phyloP scores from a whole-genome alignment of 305 asterid genomes.

The Fraxinus velutina region DNA sequence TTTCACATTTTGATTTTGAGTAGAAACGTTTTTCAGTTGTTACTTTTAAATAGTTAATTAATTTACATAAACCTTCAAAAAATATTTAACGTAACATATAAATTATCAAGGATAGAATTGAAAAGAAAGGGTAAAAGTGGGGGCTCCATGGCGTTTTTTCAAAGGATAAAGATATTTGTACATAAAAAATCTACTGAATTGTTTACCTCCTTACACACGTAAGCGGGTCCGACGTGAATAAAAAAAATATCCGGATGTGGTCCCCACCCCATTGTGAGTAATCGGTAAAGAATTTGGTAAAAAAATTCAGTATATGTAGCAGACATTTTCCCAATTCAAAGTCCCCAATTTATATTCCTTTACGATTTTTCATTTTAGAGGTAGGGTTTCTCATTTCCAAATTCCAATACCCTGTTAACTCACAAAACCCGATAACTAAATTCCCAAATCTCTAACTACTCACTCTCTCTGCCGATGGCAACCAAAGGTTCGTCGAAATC shows the following conservation, averaged over 20 bases:
- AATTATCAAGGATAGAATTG: neutral
- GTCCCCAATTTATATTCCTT: neutral
- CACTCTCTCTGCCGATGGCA: constrained; percentile 38
- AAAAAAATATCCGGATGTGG: too few relatives aligned
- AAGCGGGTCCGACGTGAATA: too few relatives aligned
- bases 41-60: too few relatives aligned
- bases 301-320: too few relatives aligned
- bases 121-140: neutral
- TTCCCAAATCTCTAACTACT: neutral
- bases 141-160: neutral
- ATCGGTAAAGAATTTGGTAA: too few relatives aligned
- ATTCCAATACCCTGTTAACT: neutral
- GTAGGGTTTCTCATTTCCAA: constrained; percentile 13
- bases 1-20: neutral
- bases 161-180: too few relatives aligned
- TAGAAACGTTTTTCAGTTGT: neutral
- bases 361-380: neutral
- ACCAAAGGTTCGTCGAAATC: constrained; percentile 34
- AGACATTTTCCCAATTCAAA: neutral
- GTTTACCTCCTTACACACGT: too few relatives aligned
- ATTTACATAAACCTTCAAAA: neutral
- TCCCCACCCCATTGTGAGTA: too few relatives aligned
- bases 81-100: neutral
- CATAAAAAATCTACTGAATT: too few relatives aligned
- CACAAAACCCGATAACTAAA: constrained; percentile 13